Conservation (phyloP, 1,284 basidiomycete species). For the Microbotryum silenes-acaulis region DNA sequence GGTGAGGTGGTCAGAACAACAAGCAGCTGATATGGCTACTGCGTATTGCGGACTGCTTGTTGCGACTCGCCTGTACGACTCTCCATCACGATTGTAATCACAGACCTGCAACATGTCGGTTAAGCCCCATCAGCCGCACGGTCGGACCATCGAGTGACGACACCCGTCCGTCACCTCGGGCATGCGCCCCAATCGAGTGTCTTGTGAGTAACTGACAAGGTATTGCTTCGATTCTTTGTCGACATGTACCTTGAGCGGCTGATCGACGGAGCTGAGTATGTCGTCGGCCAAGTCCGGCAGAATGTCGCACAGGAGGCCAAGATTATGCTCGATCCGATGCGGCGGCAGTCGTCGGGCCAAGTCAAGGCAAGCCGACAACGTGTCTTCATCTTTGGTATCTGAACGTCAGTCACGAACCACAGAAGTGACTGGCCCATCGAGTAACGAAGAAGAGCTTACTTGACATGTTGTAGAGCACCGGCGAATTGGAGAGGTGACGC, state of each 20-base stretch:
- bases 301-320: conserved; percentile 61
- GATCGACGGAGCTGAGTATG: conserved; percentile 88
- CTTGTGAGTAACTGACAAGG: conserved; percentile 56
- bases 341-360: conserved; percentile 92
- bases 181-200: not conserved
- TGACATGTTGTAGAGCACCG: too few relatives aligned
- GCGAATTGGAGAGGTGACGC: too few relatives aligned
- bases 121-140: not conserved
- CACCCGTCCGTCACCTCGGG: not conserved
- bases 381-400: conserved; percentile 8
- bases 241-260: conserved; percentile 73
- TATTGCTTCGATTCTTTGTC: conserved; percentile 78
- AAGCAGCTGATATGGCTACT: not conserved
- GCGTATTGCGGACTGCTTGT: not conserved
- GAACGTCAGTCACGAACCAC: not conserved
- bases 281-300: conserved; percentile 77
- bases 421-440: too few relatives aligned
- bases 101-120: conserved; percentile 13
- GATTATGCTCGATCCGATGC: conserved; percentile 79
- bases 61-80: conserved; percentile 69
- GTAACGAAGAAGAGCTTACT: too few relatives aligned
- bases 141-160: not conserved
- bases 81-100: conserved; percentile 95
- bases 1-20: not conserved
- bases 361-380: conserved; percentile 67